Conservation (phyloP, 768 basidiomycete species). For the Tylopilus felleus region DNA sequence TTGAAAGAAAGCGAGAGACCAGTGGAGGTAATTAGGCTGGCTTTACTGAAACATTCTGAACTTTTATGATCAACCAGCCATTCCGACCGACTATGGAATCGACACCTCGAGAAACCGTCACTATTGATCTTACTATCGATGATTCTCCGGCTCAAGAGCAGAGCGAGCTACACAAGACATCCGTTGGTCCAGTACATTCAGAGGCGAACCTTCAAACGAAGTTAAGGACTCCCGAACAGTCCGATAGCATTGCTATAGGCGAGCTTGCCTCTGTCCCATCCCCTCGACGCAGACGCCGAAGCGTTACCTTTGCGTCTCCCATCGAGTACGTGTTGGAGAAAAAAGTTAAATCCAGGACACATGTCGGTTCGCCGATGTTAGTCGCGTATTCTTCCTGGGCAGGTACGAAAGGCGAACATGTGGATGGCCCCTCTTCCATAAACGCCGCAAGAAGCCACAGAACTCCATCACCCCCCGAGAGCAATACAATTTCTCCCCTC, state of each 20-base stretch:
- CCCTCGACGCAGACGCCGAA: slow-evolving; percentile 16
- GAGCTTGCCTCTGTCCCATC: background rate
- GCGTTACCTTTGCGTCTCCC: slow-evolving; percentile 31
- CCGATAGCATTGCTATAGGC: background rate
- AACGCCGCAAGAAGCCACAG: background rate
- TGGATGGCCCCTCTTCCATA: background rate
- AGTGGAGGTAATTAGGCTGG: slow-evolving; percentile 9
- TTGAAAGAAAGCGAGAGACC: slow-evolving; percentile 2
- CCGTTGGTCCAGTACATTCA: background rate
- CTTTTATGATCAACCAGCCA: slow-evolving; percentile 11
- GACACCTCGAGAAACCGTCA: slow-evolving; percentile 27
- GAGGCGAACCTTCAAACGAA: background rate
- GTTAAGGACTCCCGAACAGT: background rate
- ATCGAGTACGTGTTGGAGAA: slow-evolving; percentile 13
- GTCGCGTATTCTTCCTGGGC: background rate
- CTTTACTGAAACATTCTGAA: background rate
- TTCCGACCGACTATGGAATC: slow-evolving; percentile 5
- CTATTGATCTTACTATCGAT: slow-evolving; percentile 46
- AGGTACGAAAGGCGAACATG: background rate
- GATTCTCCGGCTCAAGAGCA: slow-evolving; percentile 19
- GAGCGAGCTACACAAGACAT: background rate
- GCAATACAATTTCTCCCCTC: slow-evolving; percentile 18
- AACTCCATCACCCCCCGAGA: slow-evolving; percentile 2
- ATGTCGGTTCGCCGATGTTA: slow-evolving; percentile 6
- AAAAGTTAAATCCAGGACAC: background rate